These are phyloP conservation scores for Colletotrichum euphorbiae DNA, from an alignment of 2,329 filamentous ascomycete species.

Conservation along the genomic window DNA sequence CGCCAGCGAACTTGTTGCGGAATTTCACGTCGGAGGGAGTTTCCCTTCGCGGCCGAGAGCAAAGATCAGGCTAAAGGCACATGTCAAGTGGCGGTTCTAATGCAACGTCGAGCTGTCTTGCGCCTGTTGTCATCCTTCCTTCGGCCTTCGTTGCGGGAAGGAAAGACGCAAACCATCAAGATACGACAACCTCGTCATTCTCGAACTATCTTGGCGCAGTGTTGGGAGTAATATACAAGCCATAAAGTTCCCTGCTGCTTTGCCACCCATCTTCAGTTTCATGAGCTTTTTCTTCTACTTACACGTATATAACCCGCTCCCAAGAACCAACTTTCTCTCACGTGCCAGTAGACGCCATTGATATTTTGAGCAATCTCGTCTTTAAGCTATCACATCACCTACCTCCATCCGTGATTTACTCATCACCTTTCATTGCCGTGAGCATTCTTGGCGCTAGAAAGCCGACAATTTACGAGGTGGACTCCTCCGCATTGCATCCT, in stretches of 20 bases:
- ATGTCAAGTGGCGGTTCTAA: conserved; percentile 16
- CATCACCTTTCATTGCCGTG: too few species aligned
- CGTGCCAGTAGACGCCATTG: too few species aligned
- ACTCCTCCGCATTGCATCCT: too few species aligned
- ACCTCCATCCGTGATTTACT: too few species aligned
- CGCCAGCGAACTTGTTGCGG: not conserved
- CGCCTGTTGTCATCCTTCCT: conserved; percentile 4
- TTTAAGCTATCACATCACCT: too few species aligned
- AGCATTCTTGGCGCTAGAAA: too few species aligned
- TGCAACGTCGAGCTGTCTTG: conserved; percentile 12
- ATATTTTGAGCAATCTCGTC: too few species aligned
- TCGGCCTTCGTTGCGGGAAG: conserved; percentile 1
- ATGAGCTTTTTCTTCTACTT: too few species aligned
- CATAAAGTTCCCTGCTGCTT: not conserved
- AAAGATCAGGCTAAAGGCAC: conserved; percentile 8
- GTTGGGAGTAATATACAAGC: not conserved
- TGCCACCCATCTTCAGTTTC: too few species aligned
- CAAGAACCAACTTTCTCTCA: too few species aligned
- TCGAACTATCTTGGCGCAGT: conserved; percentile 13
- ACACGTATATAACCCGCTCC: too few species aligned
- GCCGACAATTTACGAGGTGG: too few species aligned
- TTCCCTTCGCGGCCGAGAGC: conserved; percentile 25
- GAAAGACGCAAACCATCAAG: not conserved
- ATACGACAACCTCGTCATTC: not conserved
- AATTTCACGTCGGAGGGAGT: not conserved